Evolutionary conservation across 805 yeast species (phyloP).

Genomic region (Geotrichum ghanense): DNA sequence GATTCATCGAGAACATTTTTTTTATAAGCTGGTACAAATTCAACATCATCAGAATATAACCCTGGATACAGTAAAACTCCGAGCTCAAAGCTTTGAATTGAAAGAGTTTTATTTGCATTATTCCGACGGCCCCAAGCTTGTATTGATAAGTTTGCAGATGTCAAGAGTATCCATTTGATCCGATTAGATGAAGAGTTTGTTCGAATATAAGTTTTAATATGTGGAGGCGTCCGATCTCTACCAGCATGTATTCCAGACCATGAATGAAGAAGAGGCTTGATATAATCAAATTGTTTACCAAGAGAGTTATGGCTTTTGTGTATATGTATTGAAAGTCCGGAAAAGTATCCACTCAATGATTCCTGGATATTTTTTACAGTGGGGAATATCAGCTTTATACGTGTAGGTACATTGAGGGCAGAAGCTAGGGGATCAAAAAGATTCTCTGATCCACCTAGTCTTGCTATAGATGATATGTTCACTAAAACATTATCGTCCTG

Average conservation of each 20-base stretch:
- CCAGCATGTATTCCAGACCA: slow-evolving; percentile 31
- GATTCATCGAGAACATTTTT: slow-evolving; percentile 21
- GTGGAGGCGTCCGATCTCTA: slow-evolving; percentile 38
- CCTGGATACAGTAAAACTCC: slow-evolving; percentile 38
- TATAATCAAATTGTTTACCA: slow-evolving; percentile 30
- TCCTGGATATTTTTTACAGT: slow-evolving; percentile 29
- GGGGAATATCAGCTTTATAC: slow-evolving; percentile 33
- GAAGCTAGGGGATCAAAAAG: slow-evolving; percentile 13
- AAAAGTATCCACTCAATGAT: slow-evolving; percentile 34
- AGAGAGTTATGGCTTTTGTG: slow-evolving; percentile 22
- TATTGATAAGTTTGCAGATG: slow-evolving; percentile 64
- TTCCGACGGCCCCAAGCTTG: slow-evolving; percentile 67
- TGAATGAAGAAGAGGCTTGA: slow-evolving; percentile 33
- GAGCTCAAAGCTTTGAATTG: slow-evolving; percentile 38
- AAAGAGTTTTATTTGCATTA: slow-evolving; percentile 15
- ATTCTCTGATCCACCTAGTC: slow-evolving; percentile 14
- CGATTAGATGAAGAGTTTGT: slow-evolving; percentile 14
- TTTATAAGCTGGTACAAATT: slow-evolving; percentile 35
- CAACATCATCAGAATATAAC: slow-evolving; percentile 15
- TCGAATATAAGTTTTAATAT: slow-evolving; percentile 51
- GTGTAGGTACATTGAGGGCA: neutral
- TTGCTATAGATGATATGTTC: slow-evolving; percentile 23
- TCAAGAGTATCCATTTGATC: slow-evolving; percentile 58
- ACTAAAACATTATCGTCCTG: slow-evolving; percentile 8
- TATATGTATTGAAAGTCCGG: slow-evolving; percentile 43